These are phyloP conservation scores for Pezicula rhizophila DNA, from an alignment of 2,329 filamentous ascomycete species.

Conservation along the genomic window DNA sequence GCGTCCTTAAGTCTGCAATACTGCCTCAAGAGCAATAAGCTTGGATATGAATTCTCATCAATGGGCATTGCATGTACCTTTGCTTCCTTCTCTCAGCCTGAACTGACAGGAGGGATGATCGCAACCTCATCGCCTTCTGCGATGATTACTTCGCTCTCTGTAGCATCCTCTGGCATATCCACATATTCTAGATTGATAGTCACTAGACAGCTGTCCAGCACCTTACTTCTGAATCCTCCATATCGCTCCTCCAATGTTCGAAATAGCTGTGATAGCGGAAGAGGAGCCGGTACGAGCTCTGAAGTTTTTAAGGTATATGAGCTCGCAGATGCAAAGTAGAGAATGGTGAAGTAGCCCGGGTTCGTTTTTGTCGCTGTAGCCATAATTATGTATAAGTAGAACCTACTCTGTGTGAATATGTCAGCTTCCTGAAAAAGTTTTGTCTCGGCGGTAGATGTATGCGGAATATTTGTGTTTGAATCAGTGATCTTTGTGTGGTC, in stretches of 20 bases:
- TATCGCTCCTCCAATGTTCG: slow-evolving; percentile 62
- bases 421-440: not conserved
- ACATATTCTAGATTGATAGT: slow-evolving; percentile 80
- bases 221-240: slow-evolving; percentile 59
- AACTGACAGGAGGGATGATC: slow-evolving; percentile 83
- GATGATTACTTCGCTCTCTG: slow-evolving; percentile 45
- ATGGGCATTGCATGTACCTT: not conserved
- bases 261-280: slow-evolving; percentile 59
- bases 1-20: too few relatives aligned
- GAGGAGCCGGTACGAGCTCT: slow-evolving; percentile 61
- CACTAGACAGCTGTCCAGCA: slow-evolving; percentile 68
- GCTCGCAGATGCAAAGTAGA: slow-evolving; percentile 75
- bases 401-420: not conserved
- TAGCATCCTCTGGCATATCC: slow-evolving; percentile 47
- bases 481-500: slow-evolving; percentile 71
- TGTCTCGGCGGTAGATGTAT: not conserved
- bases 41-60: not conserved
- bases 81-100: slow-evolving; percentile 48
- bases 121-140: slow-evolving; percentile 75
- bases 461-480: slow-evolving; percentile 25
- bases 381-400: slow-evolving; percentile 5
- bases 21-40: too few relatives aligned
- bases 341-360: slow-evolving; percentile 65
- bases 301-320: slow-evolving; percentile 63
- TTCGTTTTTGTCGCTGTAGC: slow-evolving; percentile 8